Evolutionary conservation across 768 basidiomycete genomes (phyloP).

Genomic region (Leccinum imitatum): DNA sequence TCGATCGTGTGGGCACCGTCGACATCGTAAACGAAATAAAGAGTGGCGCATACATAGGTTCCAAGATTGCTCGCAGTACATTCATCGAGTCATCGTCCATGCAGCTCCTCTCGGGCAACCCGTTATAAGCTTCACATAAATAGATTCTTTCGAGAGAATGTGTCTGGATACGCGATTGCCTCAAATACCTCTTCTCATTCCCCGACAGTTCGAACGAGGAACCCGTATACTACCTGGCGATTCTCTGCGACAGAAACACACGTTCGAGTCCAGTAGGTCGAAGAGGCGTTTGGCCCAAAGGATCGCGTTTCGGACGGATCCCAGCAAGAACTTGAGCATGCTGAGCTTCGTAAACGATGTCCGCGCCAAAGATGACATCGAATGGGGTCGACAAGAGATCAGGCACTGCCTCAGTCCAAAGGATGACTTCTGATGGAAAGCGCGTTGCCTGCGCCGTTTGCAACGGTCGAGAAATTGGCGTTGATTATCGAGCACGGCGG

Average conservation of each 20-base stretch:
- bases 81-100: constrained; percentile 30
- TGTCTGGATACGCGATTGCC: constrained; percentile 43
- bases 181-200: constrained; percentile 36
- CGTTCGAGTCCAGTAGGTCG: constrained; percentile 55
- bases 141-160: constrained; percentile 41
- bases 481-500: constrained; percentile 45
- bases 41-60: background rate
- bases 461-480: constrained; percentile 30
- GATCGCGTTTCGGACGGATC: background rate
- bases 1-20: background rate
- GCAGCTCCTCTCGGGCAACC: constrained; percentile 26
- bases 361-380: constrained; percentile 47
- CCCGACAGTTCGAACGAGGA: constrained; percentile 10
- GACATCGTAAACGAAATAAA: background rate
- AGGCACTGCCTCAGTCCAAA: constrained; percentile 34
- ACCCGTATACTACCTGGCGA: constrained; percentile 58
- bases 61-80: background rate
- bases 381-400: constrained; percentile 37
- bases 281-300: constrained; percentile 46
- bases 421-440: constrained; percentile 26
- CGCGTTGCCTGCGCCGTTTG: background rate
- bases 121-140: constrained; percentile 46
- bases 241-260: constrained; percentile 70
- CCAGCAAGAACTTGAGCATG: constrained; percentile 34
- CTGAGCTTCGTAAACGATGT: constrained; percentile 51